phyloP scores from a whole-genome alignment of 257 asterid species.

The Solanum rostratum region DNA sequence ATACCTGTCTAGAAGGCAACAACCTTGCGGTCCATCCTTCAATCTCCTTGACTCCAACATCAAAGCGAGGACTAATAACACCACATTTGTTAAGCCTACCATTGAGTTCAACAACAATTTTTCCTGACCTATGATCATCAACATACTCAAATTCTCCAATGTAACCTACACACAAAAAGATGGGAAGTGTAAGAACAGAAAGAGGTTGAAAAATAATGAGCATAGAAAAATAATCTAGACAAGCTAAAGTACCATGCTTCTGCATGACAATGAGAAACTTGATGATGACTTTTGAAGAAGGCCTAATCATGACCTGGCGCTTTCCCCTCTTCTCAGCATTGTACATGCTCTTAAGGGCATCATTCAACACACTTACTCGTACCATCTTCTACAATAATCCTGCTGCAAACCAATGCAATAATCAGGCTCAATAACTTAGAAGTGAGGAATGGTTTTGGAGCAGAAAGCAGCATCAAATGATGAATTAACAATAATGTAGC shows the following conservation, averaged over 20 bases:
- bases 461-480: not conserved
- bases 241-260: slow-evolving; percentile 16
- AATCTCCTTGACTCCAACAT: slow-evolving; percentile 23
- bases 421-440: not conserved
- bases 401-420: not conserved
- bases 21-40: slow-evolving; percentile 35
- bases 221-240: not conserved
- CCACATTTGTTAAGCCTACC: slow-evolving; percentile 32
- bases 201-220: not conserved
- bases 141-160: slow-evolving; percentile 28
- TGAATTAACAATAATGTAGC: not conserved
- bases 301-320: not conserved
- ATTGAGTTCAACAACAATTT: slow-evolving; percentile 26
- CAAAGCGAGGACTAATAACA: slow-evolving; percentile 31
- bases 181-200: not conserved
- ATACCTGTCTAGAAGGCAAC: slow-evolving; percentile 32
- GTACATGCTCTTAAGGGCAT: slow-evolving; percentile 15
- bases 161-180: slow-evolving; percentile 3
- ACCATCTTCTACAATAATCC: slow-evolving; percentile 10
- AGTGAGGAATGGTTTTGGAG: not conserved
- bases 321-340: not conserved
- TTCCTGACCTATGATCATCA: slow-evolving; percentile 32
- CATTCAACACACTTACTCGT: slow-evolving; percentile 24
- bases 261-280: slow-evolving; percentile 18
- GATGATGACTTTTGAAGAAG: not conserved